Evolutionary conservation across 805 yeast species (phyloP).

Genomic region (Yamadazyma kitorensis): DNA sequence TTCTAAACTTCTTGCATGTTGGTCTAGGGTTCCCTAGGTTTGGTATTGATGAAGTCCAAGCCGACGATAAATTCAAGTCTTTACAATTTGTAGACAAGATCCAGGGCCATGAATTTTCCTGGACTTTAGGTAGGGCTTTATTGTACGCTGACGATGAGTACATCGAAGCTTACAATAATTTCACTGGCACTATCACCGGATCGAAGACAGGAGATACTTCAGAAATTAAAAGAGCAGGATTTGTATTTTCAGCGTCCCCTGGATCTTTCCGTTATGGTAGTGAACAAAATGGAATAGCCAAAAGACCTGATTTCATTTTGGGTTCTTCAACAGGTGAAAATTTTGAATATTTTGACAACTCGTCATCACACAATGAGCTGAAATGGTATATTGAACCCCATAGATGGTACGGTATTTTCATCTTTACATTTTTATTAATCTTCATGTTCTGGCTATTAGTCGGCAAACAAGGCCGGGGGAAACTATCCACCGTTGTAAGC

Average conservation of each 20-base stretch:
- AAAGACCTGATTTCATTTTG: slow-evolving; percentile 44
- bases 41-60: slow-evolving; percentile 36
- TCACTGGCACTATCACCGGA: no score
- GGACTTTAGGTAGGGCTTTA: slow-evolving; percentile 62
- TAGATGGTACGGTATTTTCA: slow-evolving; percentile 37
- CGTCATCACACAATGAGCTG: slow-evolving; percentile 33
- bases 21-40: slow-evolving; percentile 59
- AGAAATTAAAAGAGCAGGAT: slow-evolving; percentile 39
- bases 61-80: slow-evolving; percentile 24
- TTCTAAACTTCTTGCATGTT: slow-evolving; percentile 53
- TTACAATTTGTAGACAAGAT: slow-evolving; percentile 44
- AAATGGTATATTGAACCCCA: slow-evolving; percentile 45
- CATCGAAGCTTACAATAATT: slow-evolving; percentile 38
- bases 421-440: slow-evolving; percentile 23
- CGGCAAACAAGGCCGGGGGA: slow-evolving; percentile 25
- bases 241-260: slow-evolving; percentile 46
- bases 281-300: slow-evolving; percentile 38
- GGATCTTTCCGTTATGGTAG: slow-evolving; percentile 51
- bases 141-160: slow-evolving; percentile 59
- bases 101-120: slow-evolving; percentile 45
- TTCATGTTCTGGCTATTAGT: slow-evolving; percentile 30
- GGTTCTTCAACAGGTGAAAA: no score
- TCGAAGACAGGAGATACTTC: slow-evolving; percentile 1
- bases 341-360: no score
- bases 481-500: slow-evolving; percentile 10